A percentile compares a stretch with the other conserved stretches of the same genome.
These are phyloP conservation scores for Voacanga thouarsii DNA, from an alignment of 257 asterid genomes.

Conservation along the genomic window DNA sequence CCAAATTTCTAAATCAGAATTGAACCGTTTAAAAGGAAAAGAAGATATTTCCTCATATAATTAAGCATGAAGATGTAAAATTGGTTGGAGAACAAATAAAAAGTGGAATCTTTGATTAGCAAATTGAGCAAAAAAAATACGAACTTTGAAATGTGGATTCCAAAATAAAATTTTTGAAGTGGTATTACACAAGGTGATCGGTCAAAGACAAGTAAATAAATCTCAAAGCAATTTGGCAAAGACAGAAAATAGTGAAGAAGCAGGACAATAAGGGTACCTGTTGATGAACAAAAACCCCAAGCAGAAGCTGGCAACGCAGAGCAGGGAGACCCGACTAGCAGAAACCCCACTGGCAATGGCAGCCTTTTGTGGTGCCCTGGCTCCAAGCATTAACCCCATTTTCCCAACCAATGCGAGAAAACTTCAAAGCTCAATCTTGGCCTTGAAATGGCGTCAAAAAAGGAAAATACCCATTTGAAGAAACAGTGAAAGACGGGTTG, in stretches of 20 bases:
- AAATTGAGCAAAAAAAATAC: neutral
- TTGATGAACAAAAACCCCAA: slow-evolving; percentile 48
- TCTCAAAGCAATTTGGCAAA: neutral
- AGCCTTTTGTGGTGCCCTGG: slow-evolving; percentile 34
- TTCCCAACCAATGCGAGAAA: slow-evolving; percentile 10
- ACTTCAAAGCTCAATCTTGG: neutral
- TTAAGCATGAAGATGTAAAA: neutral
- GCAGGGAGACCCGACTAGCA: slow-evolving; percentile 38
- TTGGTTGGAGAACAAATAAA: neutral
- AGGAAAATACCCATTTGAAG: slow-evolving; percentile 10
- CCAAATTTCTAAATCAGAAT: no score
- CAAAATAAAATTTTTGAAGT: neutral
- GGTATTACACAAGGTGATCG: neutral
- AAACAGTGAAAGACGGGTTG: neutral
- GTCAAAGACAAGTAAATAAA: neutral
- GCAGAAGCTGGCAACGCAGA: slow-evolving; percentile 65
- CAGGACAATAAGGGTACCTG: slow-evolving; percentile 32
- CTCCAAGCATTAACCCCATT: slow-evolving; percentile 39
- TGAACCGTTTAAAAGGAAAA: neutral
- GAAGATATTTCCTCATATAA: neutral
- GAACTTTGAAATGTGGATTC: neutral
- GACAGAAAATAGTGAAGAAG: neutral
- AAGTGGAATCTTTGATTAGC: neutral
- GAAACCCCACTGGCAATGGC: slow-evolving; percentile 42
- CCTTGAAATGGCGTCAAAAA: slow-evolving; percentile 2